A percentile compares a stretch with the other conserved stretches of the same genome.
phyloP scores from a whole-genome alignment of 345 rosid genomes.

The Gossypium raimondii region DNA sequence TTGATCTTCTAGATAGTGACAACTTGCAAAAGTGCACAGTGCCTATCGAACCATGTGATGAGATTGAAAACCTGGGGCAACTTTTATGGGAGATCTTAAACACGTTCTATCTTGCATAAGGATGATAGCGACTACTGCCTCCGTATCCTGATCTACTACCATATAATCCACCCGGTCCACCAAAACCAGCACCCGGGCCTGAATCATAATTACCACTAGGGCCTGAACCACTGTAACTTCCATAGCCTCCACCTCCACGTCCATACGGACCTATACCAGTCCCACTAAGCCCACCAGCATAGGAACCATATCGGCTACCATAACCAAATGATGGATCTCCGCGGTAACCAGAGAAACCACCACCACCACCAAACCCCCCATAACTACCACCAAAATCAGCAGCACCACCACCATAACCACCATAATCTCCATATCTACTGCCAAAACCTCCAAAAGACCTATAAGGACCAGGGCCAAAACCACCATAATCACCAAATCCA shows the following conservation, averaged over 20 bases:
- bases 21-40: constrained; percentile 10
- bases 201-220: constrained; percentile 24
- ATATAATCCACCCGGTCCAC: constrained; percentile 23
- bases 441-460: constrained; percentile 24
- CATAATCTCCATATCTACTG: constrained; percentile 26
- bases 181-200: constrained; percentile 23
- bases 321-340: constrained; percentile 1
- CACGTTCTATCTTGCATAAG: constrained; percentile 29
- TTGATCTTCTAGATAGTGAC: constrained; percentile 22
- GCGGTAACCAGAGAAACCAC: constrained; percentile 24
- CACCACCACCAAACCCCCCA: constrained; percentile 23
- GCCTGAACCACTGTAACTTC: constrained; percentile 27
- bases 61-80: constrained; percentile 15
- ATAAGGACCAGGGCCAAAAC: constrained; percentile 28
- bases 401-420: constrained; percentile 20
- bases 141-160: constrained; percentile 25
- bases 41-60: constrained; percentile 13
- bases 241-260: constrained; percentile 29
- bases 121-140: constrained; percentile 30
- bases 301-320: background rate
- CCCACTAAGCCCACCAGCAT: background rate
- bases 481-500: constrained; percentile 18
- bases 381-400: constrained; percentile 24
- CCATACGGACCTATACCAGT: constrained; percentile 1
- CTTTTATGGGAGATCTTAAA: constrained; percentile 24